Conservation (phyloP, 352 stramenopile genomes). For the Saprolegnia parasitica region DNA sequence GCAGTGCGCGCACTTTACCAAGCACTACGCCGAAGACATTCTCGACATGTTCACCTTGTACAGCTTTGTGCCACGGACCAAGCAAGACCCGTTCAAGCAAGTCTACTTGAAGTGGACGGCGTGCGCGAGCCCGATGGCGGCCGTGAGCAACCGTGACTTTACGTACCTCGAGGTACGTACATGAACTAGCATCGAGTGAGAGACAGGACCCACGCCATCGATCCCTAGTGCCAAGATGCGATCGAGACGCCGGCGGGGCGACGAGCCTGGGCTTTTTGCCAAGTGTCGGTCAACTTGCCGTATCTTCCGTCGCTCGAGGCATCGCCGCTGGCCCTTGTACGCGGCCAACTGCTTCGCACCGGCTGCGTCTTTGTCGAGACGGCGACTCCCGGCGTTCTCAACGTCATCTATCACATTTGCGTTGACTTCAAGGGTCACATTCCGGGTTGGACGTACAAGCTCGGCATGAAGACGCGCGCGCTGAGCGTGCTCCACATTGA, state of each 20-base stretch:
- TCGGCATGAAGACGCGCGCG: constrained; percentile 52
- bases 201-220: neutral
- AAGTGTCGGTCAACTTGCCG: constrained; percentile 11
- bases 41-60: constrained; percentile 17
- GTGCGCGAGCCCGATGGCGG: constrained; percentile 28
- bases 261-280: constrained; percentile 16
- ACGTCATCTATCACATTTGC: constrained; percentile 4
- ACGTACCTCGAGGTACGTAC: constrained; percentile 32
- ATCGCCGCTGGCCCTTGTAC: neutral
- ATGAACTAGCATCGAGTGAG: constrained; percentile 30
- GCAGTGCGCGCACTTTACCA: neutral
- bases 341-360: constrained; percentile 4
- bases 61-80: constrained; percentile 15
- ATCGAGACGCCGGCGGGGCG: neutral
- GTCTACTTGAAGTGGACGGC: constrained; percentile 24
- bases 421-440: constrained; percentile 20
- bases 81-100: constrained; percentile 6
- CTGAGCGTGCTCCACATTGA: constrained; percentile 12
- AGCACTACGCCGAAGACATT: neutral
- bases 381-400: constrained; percentile 11
- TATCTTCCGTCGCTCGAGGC: neutral
- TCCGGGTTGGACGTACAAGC: constrained; percentile 36
- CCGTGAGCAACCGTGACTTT: constrained; percentile 30
- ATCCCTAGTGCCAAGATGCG: constrained; percentile 21
- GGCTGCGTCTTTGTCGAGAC: constrained; percentile 27